Evolutionary conservation across 2,329 filamentous ascomycete species (phyloP).

Genomic region (Rhinocladiella similis): DNA sequence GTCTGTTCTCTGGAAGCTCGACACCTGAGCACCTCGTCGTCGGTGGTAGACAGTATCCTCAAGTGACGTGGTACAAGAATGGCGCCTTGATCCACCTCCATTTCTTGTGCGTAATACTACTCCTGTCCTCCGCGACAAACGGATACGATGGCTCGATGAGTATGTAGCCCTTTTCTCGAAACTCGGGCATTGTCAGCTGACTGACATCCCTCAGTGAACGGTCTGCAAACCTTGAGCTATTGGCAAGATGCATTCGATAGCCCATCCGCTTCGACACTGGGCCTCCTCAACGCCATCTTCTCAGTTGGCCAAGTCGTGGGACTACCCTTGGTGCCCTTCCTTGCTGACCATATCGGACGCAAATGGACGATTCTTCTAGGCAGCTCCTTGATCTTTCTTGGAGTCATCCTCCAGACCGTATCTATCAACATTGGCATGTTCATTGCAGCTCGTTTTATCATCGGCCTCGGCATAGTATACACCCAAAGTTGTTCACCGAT

Average conservation of each 20-base stretch:
- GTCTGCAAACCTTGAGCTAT: slow-evolving; percentile 10
- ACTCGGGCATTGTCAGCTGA: not conserved
- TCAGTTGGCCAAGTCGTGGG: slow-evolving; percentile 49
- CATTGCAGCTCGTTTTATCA: slow-evolving; percentile 8
- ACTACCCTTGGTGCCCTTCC: too few relatives aligned
- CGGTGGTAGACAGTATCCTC: slow-evolving; percentile 5
- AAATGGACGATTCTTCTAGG: slow-evolving; percentile 32
- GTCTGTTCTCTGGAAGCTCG: not conserved
- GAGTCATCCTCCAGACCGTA: slow-evolving; percentile 59
- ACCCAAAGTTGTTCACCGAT: not conserved
- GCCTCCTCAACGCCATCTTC: slow-evolving; percentile 40
- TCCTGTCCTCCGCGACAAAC: slow-evolving; percentile 54
- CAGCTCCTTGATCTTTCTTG: slow-evolving; percentile 54
- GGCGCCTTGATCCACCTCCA: slow-evolving; percentile 37
- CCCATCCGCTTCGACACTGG: slow-evolving; percentile 37
- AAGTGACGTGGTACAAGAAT: slow-evolving; percentile 11
- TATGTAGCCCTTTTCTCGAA: not conserved
- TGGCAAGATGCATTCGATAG: slow-evolving; percentile 33
- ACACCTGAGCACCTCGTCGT: slow-evolving; percentile 2
- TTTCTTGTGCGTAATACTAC: slow-evolving; percentile 54
- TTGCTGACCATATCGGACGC: slow-evolving; percentile 1
- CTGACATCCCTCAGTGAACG: slow-evolving; percentile 11
- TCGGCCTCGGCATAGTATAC: slow-evolving; percentile 12
- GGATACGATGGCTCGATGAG: slow-evolving; percentile 22
- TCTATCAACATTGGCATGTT: slow-evolving; percentile 51